Evolutionary conservation across 192 early-diverging fungal genomes (phyloP).

Genomic region (Entomortierella parvispora): DNA sequence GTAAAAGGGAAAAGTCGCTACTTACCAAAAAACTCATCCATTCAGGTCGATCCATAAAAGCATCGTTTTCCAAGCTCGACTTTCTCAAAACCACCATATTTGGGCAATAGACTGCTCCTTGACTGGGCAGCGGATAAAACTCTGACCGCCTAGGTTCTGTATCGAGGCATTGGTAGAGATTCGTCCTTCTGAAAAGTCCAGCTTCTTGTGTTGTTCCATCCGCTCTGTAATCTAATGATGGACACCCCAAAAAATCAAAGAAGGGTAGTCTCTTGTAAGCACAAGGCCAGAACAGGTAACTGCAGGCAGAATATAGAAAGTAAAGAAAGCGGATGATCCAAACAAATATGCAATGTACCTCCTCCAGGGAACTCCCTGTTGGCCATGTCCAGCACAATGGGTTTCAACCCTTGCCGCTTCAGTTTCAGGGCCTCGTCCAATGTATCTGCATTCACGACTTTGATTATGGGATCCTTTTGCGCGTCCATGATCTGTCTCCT

Average conservation of each 20-base stretch:
- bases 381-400: conserved; percentile 58
- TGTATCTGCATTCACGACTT: conserved; percentile 44
- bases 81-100: conserved; percentile 52
- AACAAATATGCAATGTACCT: conserved; percentile 32
- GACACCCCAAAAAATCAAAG: neutral
- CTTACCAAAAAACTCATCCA: conserved; percentile 57
- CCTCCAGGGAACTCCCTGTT: conserved; percentile 51
- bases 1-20: neutral
- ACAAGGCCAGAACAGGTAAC: neutral
- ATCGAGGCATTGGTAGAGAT: conserved; percentile 54
- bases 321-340: neutral
- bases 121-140: conserved; percentile 53
- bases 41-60: conserved; percentile 50
- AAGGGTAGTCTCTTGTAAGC: neutral
- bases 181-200: conserved; percentile 54
- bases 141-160: conserved; percentile 43
- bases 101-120: conserved; percentile 56
- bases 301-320: neutral
- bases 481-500: conserved; percentile 48
- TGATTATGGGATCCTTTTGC: conserved; percentile 44
- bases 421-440: conserved; percentile 46
- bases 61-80: conserved; percentile 37
- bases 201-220: conserved; percentile 56
- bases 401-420: conserved; percentile 51
- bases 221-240: conserved; percentile 33